These are phyloP conservation scores for Besnoitia besnoiti DNA, from an alignment of 169 alveolate species.

Conservation along the genomic window DNA sequence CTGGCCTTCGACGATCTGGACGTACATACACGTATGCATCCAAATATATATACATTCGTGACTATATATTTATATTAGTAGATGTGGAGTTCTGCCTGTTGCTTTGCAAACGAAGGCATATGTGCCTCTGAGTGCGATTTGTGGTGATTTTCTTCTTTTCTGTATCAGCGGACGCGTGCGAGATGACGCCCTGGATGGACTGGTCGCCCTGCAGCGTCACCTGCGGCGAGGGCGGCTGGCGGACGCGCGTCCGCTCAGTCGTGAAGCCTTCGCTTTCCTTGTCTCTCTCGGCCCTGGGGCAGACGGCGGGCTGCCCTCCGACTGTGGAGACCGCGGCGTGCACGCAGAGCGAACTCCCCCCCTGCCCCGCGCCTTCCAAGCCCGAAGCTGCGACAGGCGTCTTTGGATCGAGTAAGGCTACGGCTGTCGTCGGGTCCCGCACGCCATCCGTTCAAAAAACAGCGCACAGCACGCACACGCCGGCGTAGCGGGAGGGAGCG, in stretches of 20 bases:
- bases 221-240: constrained; percentile 26
- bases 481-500: no score
- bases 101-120: no score
- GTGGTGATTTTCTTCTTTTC: neutral
- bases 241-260: neutral
- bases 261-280: neutral
- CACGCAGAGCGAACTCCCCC: neutral
- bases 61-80: neutral
- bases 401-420: neutral
- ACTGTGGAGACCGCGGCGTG: neutral
- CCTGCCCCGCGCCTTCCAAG: neutral
- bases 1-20: neutral
- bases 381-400: neutral
- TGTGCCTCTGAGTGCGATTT: no score
- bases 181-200: neutral
- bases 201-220: constrained; percentile 1
- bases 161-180: neutral
- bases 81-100: neutral
- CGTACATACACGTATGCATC: neutral
- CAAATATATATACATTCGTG: neutral
- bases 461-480: neutral
- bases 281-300: neutral
- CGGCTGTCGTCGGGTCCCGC: neutral
- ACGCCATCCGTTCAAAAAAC: neutral
- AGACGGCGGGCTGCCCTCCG: neutral